These are phyloP conservation scores for Ajuga reptans DNA, from an alignment of 305 asterid species.

Conservation along the genomic window DNA sequence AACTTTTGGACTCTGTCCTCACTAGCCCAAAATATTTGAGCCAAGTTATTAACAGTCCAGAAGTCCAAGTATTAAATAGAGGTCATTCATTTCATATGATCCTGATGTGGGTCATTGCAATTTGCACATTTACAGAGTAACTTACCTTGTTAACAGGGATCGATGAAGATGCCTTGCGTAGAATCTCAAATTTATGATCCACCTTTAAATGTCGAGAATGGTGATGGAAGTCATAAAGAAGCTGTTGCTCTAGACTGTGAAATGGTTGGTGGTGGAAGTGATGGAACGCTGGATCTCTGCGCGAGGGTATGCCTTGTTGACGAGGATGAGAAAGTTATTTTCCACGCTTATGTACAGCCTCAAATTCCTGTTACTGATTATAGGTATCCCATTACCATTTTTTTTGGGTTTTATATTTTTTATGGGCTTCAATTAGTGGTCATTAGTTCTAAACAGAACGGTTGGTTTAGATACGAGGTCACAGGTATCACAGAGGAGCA, in stretches of 20 bases:
- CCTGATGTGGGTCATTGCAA: neutral
- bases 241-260: conserved; percentile 47
- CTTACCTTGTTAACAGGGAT: conserved; percentile 21
- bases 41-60: neutral
- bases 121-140: neutral
- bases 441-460: neutral
- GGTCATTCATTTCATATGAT: neutral
- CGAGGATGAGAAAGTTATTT: conserved; percentile 36
- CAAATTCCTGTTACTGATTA: conserved; percentile 38
- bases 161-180: conserved; percentile 13
- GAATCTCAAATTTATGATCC: conserved; percentile 27
- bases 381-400: conserved; percentile 24
- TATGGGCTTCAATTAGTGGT: neutral
- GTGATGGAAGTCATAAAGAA: conserved; percentile 16
- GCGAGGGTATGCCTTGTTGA: conserved; percentile 48
- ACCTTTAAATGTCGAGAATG: conserved; percentile 14
- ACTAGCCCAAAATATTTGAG: neutral
- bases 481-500: conserved; percentile 44
- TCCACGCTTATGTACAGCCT: conserved; percentile 43
- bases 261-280: conserved; percentile 55
- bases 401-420: neutral
- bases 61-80: neutral
- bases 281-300: conserved; percentile 45
- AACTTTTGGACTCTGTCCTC: neutral
- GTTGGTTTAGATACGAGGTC: conserved; percentile 36